Base-by-base conservation (phyloP, 495 filamentous ascomycete species). In the Penicillium samsonianum region DNA sequence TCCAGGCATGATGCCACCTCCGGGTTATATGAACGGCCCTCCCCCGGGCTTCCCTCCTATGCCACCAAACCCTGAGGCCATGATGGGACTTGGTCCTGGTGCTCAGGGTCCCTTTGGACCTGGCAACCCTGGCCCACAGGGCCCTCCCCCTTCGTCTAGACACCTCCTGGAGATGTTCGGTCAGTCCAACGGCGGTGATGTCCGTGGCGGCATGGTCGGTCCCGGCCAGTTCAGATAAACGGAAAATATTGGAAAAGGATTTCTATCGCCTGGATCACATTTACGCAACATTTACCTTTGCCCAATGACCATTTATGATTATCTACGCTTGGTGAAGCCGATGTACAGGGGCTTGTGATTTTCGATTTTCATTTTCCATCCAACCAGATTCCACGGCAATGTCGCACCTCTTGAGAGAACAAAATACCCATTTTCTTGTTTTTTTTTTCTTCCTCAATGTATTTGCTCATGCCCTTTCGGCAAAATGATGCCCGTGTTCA, bases 1-100 rank as follows among this genome's bases (percentile, higher is more conserved):
- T 25, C 78, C 74, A 2, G 78, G 78, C 35, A 80, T 81, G 77
- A 75, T 78, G 65, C 79, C 76, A 16, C 79, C 78, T 33, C 79
- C 79, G 1, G 80, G 78, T 20, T 83, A 78, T 59, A 77, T 78
- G 71, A 75, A 73, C 49, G 74, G 68, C 1, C 76, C 73, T 35
- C 73, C 71, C 1, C 79, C 77, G 17, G 78, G 77, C 7, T 81
- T 81, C 51, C 72, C 75, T 37, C 75, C 72, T 17, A 73, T 77
- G 68, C 77, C 75, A 6, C 78, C 67, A 46, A 77, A 74, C 51
- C 74, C 68, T 1, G 76, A 80, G 35, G 73, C 65, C 5, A 60
- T 76, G 61, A 75, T 80, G 72, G 71, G 73, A 31, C 50, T 73
- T 40, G 73, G 60, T 10, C 72, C 70, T 43, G 68, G 67, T 38